Conservation (phyloP, 148 eudicot genomes). For the Gaultheria prostrata region DNA sequence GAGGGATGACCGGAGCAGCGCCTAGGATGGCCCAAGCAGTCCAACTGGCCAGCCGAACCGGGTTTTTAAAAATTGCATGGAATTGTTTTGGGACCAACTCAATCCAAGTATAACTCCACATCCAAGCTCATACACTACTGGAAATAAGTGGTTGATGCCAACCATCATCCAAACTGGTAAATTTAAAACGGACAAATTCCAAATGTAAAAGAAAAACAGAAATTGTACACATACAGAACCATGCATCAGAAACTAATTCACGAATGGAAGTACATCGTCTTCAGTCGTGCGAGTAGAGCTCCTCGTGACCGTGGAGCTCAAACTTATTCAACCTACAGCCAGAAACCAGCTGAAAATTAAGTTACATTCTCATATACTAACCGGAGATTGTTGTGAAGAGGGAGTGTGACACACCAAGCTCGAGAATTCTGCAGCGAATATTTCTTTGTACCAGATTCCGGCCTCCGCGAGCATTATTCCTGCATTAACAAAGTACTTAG, state of each 20-base stretch:
- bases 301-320: not conserved
- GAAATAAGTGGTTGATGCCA: not conserved
- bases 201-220: not conserved
- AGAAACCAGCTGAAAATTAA: not conserved
- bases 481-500: not conserved
- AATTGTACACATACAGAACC: not conserved
- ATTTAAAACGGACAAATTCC: not conserved
- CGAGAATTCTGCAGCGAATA: not conserved
- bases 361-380: not conserved
- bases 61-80: not conserved
- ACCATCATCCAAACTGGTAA: no score
- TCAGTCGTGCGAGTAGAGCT: not conserved
- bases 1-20: no score
- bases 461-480: not conserved
- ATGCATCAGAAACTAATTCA: not conserved
- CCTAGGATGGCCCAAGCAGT: no score
- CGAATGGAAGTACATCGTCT: not conserved
- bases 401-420: not conserved
- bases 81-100: not conserved
- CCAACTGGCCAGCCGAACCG: no score
- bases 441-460: not conserved
- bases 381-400: not conserved
- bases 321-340: not conserved
- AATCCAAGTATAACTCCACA: not conserved
- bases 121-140: not conserved